A percentile compares a stretch with the other conserved stretches of the same genome.
Conservation (phyloP, 768 basidiomycete species). For the Tephrocybe sp. region DNA sequence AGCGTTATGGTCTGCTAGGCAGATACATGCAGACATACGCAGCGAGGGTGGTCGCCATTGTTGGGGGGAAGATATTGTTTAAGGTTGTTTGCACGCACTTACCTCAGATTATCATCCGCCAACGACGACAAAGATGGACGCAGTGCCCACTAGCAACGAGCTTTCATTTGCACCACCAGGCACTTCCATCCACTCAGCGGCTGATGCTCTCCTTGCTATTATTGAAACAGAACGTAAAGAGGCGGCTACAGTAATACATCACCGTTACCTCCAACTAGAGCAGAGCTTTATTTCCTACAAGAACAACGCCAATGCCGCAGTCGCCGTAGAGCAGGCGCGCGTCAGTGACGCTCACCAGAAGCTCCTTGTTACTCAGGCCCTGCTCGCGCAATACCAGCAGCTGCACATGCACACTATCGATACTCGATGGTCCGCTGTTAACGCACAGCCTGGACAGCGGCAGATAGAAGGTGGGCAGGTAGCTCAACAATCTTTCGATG, state of each 20-base stretch:
- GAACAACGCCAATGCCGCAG: conserved; percentile 4
- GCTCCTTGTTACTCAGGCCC: conserved; percentile 6
- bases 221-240: conserved; percentile 21
- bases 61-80: conserved; percentile 22
- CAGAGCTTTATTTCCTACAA: conserved; percentile 8
- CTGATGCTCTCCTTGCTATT: conserved; percentile 21
- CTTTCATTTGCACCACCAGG: conserved; percentile 6
- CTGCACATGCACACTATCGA: not conserved
- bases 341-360: conserved; percentile 1
- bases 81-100: conserved; percentile 8
- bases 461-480: not conserved
- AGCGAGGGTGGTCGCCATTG: conserved; percentile 64
- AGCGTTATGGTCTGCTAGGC: not conserved
- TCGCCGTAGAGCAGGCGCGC: conserved; percentile 10
- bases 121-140: too few species aligned
- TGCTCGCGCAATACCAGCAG: conserved; percentile 14
- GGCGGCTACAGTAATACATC: conserved; percentile 12
- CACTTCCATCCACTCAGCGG: conserved; percentile 20
- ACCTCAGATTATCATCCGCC: not conserved
- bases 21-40: conserved; percentile 51
- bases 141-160: too few species aligned
- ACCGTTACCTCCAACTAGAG: conserved; percentile 13
- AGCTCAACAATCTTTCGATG: not conserved
- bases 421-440: not conserved
- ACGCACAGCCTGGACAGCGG: not conserved